These are phyloP conservation scores for Hypoxylon sp. DNA, from an alignment of 2,329 filamentous ascomycete species.

Conservation along the genomic window DNA sequence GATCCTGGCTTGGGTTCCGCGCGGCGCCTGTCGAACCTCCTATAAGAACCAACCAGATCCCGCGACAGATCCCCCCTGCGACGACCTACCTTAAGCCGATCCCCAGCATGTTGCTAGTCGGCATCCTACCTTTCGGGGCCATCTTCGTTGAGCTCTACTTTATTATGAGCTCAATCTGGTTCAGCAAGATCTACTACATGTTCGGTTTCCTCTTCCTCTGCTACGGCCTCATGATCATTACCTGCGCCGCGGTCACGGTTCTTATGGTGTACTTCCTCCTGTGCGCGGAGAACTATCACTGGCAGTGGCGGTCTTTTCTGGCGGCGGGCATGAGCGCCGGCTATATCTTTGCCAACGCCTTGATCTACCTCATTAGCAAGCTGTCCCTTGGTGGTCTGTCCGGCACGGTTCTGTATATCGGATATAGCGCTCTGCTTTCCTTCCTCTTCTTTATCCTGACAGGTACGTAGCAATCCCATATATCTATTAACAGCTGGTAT, in stretches of 20 bases:
- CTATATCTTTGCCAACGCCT: slow-evolving; percentile 91
- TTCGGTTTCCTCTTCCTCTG: slow-evolving; percentile 98
- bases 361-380: slow-evolving; percentile 91
- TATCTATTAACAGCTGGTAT: slow-evolving; percentile 1
- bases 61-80: slow-evolving; percentile 90
- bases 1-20: slow-evolving; percentile 94
- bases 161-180: slow-evolving; percentile 99
- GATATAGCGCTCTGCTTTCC: slow-evolving; percentile 89
- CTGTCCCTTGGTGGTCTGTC: slow-evolving; percentile 86
- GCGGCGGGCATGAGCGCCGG: slow-evolving; percentile 89
- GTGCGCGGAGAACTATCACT: slow-evolving; percentile 97
- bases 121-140: slow-evolving; percentile 91
- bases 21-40: slow-evolving; percentile 78
- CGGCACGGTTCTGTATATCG: slow-evolving; percentile 90
- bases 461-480: slow-evolving; percentile 70
- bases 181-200: slow-evolving; percentile 99
- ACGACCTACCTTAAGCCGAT: slow-evolving; percentile 86
- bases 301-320: slow-evolving; percentile 97
- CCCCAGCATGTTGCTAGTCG: slow-evolving; percentile 91
- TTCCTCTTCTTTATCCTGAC: slow-evolving; percentile 94
- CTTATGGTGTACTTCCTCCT: slow-evolving; percentile 96
- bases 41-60: slow-evolving; percentile 96
- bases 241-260: slow-evolving; percentile 90
- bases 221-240: slow-evolving; percentile 97
- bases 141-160: slow-evolving; percentile 99